phyloP scores from a whole-genome alignment of 2,329 filamentous ascomycete genomes.

The Botrytis hyacinthi region DNA sequence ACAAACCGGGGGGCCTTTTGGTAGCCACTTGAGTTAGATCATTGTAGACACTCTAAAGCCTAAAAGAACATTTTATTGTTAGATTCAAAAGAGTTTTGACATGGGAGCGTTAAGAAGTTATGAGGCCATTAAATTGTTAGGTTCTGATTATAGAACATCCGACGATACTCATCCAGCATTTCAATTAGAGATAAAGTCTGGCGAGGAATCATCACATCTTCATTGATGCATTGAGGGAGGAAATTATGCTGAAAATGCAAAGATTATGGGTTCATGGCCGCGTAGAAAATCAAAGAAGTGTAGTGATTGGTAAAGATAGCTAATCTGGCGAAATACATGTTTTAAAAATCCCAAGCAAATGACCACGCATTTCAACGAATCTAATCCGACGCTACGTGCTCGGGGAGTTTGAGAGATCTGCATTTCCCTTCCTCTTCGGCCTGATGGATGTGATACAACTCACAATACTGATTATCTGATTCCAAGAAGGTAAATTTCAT shows the following conservation, averaged over 20 bases:
- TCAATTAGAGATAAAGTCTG: neutral
- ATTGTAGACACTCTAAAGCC: neutral
- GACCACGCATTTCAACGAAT: neutral
- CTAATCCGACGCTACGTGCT: neutral
- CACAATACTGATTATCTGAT: neutral
- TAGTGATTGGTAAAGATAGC: neutral
- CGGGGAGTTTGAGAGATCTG: neutral
- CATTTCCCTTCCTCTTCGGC: neutral
- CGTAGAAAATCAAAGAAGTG: neutral
- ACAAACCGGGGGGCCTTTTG: accelerated
- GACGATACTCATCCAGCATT: neutral
- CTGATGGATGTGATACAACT: neutral
- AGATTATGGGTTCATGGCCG: neutral
- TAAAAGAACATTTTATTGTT: neutral
- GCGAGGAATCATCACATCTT: neutral
- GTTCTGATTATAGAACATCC: neutral
- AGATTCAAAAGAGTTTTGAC: neutral
- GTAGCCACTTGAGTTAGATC: neutral
- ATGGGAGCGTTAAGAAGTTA: neutral
- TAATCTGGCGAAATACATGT: neutral
- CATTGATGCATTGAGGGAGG: neutral
- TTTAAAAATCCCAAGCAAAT: neutral
- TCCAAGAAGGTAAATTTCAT: neutral
- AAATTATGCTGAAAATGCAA: neutral
- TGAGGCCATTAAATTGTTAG: neutral